Evolutionary conservation across 2,329 filamentous ascomycete species (phyloP), one percentile per base, ranked within the genome.

Genomic region (Paecilomyces niveus): DNA sequence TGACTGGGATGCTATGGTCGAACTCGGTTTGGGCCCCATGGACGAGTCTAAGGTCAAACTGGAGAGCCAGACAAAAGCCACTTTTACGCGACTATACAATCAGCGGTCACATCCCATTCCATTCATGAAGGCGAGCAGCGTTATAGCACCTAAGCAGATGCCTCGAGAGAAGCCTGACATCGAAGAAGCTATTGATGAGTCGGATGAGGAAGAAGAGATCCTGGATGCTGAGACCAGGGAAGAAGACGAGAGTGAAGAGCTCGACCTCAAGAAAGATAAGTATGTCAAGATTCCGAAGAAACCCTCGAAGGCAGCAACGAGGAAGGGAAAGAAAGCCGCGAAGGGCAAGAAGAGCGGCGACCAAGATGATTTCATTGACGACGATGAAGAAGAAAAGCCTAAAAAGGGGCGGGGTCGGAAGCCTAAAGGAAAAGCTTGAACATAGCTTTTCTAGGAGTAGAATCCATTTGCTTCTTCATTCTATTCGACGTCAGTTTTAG

Each of bases 161-260:
- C 78, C 85, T 26, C 85, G 84, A 73, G 91, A 93, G 54, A 89
- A 88, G 61, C 95, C 94, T 0, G 94, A 99, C 76, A 82, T 99
- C 32, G 94, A 99, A 76, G 94, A 99, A 75, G 94, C 92, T 1
- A 88, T 99, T 57, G 92, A 97, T 54, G 93, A 96, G 65, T 92
- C 91, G 4, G 93, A 96, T 53, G 85, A 85, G 51, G 89, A 87
- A 21, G 87, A 81, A n/a, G 86, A 86, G 33, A 77, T 80, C 29
- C 75, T 85, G 1, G 76, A 80, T 53, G 80, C 78, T 13, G 74
- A 76, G n/a, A 72, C 78, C 2, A 83, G 77, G 1, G 84, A 85
- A 50, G 85, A 81, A 1, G 87, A 87, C 0, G 89, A 90, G 3
- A 88, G 89, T 0, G 88, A 90, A 11, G 89, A 92, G 56, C 78